A percentile compares a stretch with the other conserved stretches of the same genome.
phyloP scores from a whole-genome alignment of 1,284 basidiomycete species.

The Thelephora terrestris region DNA sequence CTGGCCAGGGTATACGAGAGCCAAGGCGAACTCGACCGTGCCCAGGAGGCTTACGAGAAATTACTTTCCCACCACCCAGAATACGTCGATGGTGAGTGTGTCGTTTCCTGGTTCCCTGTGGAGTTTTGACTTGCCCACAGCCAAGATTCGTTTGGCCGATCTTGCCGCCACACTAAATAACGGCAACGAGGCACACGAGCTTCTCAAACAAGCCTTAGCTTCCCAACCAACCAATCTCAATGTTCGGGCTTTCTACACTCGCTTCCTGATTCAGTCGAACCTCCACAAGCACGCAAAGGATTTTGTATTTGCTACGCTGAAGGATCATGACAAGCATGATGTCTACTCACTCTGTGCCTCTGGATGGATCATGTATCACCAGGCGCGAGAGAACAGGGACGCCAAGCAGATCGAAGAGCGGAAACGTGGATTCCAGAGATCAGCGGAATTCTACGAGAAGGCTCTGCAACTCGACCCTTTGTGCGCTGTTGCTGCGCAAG shows the following conservation, averaged over 20 bases:
- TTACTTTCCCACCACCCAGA: constrained; percentile 81
- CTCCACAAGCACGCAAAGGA: constrained; percentile 68
- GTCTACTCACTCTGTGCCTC: constrained; percentile 86
- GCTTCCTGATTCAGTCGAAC: constrained; percentile 77
- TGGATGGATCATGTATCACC: constrained; percentile 76
- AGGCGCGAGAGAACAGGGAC: constrained; percentile 72
- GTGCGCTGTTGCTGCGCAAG: constrained; percentile 88
- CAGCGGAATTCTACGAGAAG: constrained; percentile 86
- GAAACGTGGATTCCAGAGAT: constrained; percentile 64
- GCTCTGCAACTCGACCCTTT: constrained; percentile 72
- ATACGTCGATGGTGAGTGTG: constrained; percentile 78
- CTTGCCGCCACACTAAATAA: constrained; percentile 62
- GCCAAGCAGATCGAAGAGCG: constrained; percentile 61
- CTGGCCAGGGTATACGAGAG: constrained; percentile 85
- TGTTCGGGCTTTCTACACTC: constrained; percentile 77
- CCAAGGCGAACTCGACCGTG: constrained; percentile 56
- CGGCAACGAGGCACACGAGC: constrained; percentile 72
- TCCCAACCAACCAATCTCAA: constrained; percentile 67
- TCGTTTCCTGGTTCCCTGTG: not conserved
- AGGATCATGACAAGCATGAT: constrained; percentile 77
- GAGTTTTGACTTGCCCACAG: constrained; percentile 28
- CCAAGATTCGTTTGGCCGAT: constrained; percentile 82
- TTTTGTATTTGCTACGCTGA: constrained; percentile 78
- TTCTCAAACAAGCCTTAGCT: constrained; percentile 78
- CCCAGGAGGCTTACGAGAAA: constrained; percentile 79